A percentile compares a stretch with the other conserved stretches of the same genome.
phyloP scores from a whole-genome alignment of 352 stramenopile species.

The Elongisporangium senticosum region DNA sequence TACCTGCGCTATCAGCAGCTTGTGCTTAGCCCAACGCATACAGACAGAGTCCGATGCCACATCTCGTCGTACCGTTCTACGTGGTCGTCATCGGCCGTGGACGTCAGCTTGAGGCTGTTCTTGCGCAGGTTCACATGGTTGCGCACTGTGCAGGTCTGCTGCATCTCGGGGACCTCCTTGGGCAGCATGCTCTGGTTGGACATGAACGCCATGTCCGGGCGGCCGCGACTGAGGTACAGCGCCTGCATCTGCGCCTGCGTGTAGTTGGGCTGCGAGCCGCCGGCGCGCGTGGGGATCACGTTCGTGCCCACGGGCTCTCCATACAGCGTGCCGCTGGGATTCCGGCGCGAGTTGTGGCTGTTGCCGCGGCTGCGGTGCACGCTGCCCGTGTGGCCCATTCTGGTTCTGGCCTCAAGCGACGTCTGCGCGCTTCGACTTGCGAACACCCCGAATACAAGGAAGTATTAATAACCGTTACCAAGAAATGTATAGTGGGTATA shows the following conservation, averaged over 20 bases:
- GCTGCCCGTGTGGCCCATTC: slow-evolving; percentile 73
- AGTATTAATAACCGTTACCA: neutral
- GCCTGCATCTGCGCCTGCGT: slow-evolving; percentile 79
- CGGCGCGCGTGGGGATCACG: slow-evolving; percentile 7
- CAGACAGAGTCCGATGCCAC: neutral
- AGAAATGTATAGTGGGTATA: neutral
- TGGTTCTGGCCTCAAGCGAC: neutral
- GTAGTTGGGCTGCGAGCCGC: slow-evolving; percentile 46
- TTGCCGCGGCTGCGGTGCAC: slow-evolving; percentile 31
- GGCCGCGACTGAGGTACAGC: slow-evolving; percentile 70
- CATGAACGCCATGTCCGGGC: slow-evolving; percentile 84
- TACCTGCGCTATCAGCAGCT: slow-evolving; percentile 9
- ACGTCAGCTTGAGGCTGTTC: slow-evolving; percentile 50
- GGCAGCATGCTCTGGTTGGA: slow-evolving; percentile 49
- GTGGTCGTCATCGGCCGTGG: slow-evolving; percentile 12
- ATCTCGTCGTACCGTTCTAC: slow-evolving; percentile 6
- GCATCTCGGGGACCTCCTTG: slow-evolving; percentile 68
- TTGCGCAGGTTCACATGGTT: slow-evolving; percentile 87
- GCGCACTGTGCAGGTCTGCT: slow-evolving; percentile 78
- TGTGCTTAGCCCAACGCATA: neutral
- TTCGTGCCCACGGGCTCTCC: slow-evolving; percentile 44
- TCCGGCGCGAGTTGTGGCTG: slow-evolving; percentile 14
- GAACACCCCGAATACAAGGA: too few species aligned
- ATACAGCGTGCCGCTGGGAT: slow-evolving; percentile 42
- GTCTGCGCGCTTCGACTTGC: neutral